A percentile compares a stretch with the other conserved stretches of the same genome.
phyloP scores from a whole-genome alignment of 306 rosid species.

The Adenanthera pavonina region DNA sequence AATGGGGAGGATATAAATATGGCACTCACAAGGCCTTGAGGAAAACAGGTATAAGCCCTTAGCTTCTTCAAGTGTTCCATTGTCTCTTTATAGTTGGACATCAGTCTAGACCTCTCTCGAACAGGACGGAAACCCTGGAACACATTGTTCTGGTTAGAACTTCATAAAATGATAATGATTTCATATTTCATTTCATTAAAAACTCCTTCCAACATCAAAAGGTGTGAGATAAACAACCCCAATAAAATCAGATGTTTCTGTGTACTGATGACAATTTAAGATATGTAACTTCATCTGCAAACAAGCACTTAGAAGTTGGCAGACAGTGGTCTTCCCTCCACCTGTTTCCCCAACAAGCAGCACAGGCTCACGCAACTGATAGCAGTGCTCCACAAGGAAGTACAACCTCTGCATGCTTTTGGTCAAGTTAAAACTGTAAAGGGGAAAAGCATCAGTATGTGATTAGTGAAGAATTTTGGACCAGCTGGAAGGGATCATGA shows the following conservation, averaged over 20 bases:
- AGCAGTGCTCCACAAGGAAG: conserved; percentile 89
- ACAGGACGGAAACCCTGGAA: conserved; percentile 82
- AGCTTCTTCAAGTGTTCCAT: conserved; percentile 59
- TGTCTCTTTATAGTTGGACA: conserved; percentile 51
- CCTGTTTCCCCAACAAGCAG: conserved; percentile 98
- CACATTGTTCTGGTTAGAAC: conserved; percentile 17
- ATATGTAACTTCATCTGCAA: conserved; percentile 73
- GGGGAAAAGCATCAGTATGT: conserved; percentile 35
- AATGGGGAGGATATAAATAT: not conserved
- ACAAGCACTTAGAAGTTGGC: conserved; percentile 77
- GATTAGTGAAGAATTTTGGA: conserved; percentile 21
- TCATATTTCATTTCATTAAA: not conserved
- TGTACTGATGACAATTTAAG: conserved; percentile 91
- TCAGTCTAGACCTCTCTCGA: conserved; percentile 77
- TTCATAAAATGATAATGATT: conserved; percentile 20
- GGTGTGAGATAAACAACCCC: conserved; percentile 70
- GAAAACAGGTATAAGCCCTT: conserved; percentile 49
- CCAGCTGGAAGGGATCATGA: conserved; percentile 8
- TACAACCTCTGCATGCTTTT: conserved; percentile 76
- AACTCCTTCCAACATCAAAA: conserved; percentile 7
- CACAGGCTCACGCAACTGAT: conserved; percentile 74
- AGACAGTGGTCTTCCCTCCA: conserved; percentile 97
- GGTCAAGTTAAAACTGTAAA: conserved; percentile 68
- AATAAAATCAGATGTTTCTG: conserved; percentile 94
- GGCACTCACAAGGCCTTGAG: conserved; percentile 59